A percentile compares a stretch with the other conserved stretches of the same genome.
Conservation (phyloP, 495 filamentous ascomycete species). For the Neurospora sp. region DNA sequence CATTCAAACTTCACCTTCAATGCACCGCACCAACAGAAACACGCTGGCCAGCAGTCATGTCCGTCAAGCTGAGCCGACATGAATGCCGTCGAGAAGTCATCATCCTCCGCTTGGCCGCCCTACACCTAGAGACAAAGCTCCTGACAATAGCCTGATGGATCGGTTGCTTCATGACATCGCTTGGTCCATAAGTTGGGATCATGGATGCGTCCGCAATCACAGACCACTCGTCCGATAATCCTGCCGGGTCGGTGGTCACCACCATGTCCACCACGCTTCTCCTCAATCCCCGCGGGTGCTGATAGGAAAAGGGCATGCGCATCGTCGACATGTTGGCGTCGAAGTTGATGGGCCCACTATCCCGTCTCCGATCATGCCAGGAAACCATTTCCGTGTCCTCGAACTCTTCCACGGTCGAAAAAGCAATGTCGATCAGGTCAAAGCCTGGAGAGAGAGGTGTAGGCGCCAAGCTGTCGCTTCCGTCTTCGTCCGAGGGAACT, state of each 20-base stretch:
- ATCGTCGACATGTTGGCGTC: conserved; percentile 5
- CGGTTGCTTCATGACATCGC: conserved; percentile 8
- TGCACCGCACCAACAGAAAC: not conserved
- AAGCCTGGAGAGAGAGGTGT: not conserved
- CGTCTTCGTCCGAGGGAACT: conserved; percentile 1
- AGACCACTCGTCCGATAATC: conserved; percentile 11
- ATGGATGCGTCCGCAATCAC: conserved; percentile 11
- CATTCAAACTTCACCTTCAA: not conserved
- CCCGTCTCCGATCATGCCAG: not conserved
- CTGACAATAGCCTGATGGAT: conserved; percentile 4
- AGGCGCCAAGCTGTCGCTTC: not conserved
- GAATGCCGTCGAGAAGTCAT: not conserved
- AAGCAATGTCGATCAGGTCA: not conserved
- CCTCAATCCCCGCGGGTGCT: not conserved
- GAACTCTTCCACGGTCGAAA: not conserved
- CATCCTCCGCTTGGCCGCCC: conserved; percentile 8
- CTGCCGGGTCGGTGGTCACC: not conserved
- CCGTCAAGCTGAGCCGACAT: not conserved
- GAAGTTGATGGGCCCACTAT: not conserved
- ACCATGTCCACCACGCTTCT: not conserved
- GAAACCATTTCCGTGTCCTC: not conserved
- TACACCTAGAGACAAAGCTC: conserved; percentile 4
- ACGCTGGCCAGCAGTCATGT: not conserved
- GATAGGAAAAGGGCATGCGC: conserved; percentile 11
- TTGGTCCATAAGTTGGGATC: conserved; percentile 14